Evolutionary conservation across 2,329 filamentous ascomycete genomes (phyloP), one percentile per base, ranked within the genome.

Genomic region (Fusarium sp.): DNA sequence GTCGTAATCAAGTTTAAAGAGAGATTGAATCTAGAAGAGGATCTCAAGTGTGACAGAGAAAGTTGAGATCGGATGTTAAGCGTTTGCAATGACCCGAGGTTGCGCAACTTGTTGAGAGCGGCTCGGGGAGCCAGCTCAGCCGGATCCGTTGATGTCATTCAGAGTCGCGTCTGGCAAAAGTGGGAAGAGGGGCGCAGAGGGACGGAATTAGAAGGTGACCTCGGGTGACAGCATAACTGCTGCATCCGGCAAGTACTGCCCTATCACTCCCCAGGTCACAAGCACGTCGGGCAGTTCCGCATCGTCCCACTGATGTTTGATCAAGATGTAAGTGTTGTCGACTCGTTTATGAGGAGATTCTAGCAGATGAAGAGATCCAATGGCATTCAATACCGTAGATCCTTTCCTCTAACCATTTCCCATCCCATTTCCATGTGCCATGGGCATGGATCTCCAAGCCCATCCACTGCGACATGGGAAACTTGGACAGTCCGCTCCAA

Each of bases 71-170:
- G 40, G 58, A 54, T 52, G 31, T 38, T 61, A 22, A 31, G 40
- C 29, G 52, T 67, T 74, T 60, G 58, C 52, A 73, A 74, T 59
- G 63, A 54, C 65, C 67, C 64, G 57, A 69, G 38, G 64, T 68
- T 74, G 70, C 63, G 57, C 66, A 69, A 74, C 68, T 71, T 74
- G 67, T 71, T 76, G 68, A 50, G 70, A 67, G 63, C 63, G 74
- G 63, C 47, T 74, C 62, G 72, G 63, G 57, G 67, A 73, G 72
- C 40, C 40, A 29, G 18, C 47, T 31, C 45, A 52, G 18, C 47
- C 47, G 58, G 62, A 36, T 59, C 45, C 52, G 74, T 76, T 78
- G 77, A 78, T 78, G 76, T 78, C 77, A 78, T 78, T 76, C 60
- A 52, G 71, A 73, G 50, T 65, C 63, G 63, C 65, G 58, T 54